Evolutionary conservation across 371 early-diverging fungal genomes (phyloP), one percentile per base, ranked within the genome.

Genomic region (Syncephalastrum monosporum): DNA sequence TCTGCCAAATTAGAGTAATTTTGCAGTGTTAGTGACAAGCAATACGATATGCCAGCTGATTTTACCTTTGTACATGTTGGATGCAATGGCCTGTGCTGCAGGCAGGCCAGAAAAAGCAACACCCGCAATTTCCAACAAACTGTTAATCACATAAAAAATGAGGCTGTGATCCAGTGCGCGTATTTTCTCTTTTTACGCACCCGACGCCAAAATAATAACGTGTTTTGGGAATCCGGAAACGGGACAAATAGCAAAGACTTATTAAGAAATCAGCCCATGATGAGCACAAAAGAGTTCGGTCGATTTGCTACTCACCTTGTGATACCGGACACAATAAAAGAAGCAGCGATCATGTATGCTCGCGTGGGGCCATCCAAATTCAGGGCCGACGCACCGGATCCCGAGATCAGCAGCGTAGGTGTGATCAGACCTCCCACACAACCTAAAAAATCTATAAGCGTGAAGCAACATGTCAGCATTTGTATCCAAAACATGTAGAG

Each of bases 381-480:
- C 52, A 78, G 67, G 41, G 62, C 63, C 19, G 59, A 63, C 14
- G 58, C 54, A 41, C 78, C 78, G 16, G 68, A 49, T 14, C 72
- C 72, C 21, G 70, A 70, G 60, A 75, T 72, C 57, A 75, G 60
- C 38, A 75, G 53, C 2, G 70, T 70, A 0, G 75, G 75, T 5
- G 75, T 70, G 24, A 75, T 72, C 17, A 75, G 62, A 38, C 75
- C 75, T 42, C 72, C 75, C 49, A 75, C 64, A 53, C 69, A 67
- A 41, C 69, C 75, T 56, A 75, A 51, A 21, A 66, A 66, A 27
- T 66, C 67, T 66, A 53, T 23, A 23, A 7, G 10, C 3, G 8
- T 29, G 19, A 15, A 41, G 0, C 0, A 21, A 25, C 0, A 7
- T 16, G 50, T 50, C 16, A 52, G n/a, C n/a, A 13, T 51, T 8